These are phyloP conservation scores for Niebla homalea DNA, from an alignment of 495 filamentous ascomycete genomes.

Conservation along the genomic window DNA sequence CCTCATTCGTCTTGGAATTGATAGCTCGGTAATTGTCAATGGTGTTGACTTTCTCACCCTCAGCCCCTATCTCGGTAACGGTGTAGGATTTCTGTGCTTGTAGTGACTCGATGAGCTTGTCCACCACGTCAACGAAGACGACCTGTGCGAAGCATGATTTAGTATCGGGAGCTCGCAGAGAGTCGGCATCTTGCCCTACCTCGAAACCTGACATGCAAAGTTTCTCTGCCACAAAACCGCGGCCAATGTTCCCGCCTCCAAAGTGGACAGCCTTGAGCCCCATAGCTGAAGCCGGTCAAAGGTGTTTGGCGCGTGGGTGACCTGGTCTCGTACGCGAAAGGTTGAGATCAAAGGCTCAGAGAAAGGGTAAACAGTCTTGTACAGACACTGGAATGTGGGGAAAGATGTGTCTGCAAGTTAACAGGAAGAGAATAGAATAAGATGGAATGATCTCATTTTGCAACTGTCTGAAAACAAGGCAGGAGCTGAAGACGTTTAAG, in stretches of 20 bases:
- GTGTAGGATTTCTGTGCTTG: conserved; percentile 65
- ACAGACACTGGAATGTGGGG: too few relatives aligned
- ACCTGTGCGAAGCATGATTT: conserved; percentile 37
- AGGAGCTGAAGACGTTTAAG: too few relatives aligned
- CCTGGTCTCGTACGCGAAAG: not conserved
- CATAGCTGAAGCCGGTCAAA: conserved; percentile 28
- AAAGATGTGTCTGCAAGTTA: too few relatives aligned
- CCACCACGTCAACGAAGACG: conserved; percentile 88
- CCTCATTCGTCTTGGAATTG: conserved; percentile 76
- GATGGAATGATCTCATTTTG: too few relatives aligned
- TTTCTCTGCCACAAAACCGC: conserved; percentile 57
- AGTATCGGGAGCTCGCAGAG: not conserved
- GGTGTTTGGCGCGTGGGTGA: not conserved
- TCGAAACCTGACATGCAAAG: conserved; percentile 55
- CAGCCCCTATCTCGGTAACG: conserved; percentile 82
- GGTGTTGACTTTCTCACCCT: conserved; percentile 65
- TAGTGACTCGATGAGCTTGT: conserved; percentile 59
- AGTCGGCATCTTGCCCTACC: not conserved
- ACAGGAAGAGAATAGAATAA: too few relatives aligned
- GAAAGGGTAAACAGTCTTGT: not conserved
- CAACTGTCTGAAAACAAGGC: too few relatives aligned
- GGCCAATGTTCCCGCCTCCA: conserved; percentile 83
- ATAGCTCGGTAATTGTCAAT: conserved; percentile 93
- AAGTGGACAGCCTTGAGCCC: conserved; percentile 82
- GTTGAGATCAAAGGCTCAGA: not conserved